These are phyloP conservation scores for Geotrichum fermentans DNA, from an alignment of 1,139 yeast species.

Conservation along the genomic window DNA sequence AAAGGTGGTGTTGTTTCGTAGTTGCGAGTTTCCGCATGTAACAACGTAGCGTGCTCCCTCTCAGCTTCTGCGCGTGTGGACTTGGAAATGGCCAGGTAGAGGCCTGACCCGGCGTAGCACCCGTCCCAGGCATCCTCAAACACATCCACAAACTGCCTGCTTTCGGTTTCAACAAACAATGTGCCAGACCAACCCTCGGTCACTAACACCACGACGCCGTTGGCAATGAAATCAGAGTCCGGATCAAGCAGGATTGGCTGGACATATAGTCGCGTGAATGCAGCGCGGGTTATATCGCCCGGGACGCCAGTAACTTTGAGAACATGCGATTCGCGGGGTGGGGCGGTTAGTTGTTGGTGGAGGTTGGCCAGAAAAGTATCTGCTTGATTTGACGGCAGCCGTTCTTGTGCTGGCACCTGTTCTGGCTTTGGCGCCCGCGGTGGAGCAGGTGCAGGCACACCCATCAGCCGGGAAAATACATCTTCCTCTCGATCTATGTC, in stretches of 20 bases:
- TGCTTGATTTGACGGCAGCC: background rate
- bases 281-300: background rate
- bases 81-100: background rate
- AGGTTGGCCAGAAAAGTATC: background rate
- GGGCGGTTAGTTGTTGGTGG: background rate
- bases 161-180: background rate
- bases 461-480: background rate
- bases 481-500: no score
- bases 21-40: no score
- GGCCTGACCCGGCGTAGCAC: background rate
- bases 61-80: background rate
- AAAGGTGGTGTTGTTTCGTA: no score
- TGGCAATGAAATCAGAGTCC: background rate
- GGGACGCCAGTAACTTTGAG: background rate
- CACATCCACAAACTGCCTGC: background rate
- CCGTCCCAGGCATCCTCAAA: slow-evolving; percentile 1
- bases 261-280: background rate
- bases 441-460: background rate
- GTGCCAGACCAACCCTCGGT: background rate
- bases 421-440: background rate
- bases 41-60: no score
- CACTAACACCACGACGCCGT: background rate
- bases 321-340: background rate
- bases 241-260: background rate
- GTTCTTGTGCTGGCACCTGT: background rate